Conservation (phyloP, 495 filamentous ascomycete genomes). For the Friedmanniomyces simplex region DNA sequence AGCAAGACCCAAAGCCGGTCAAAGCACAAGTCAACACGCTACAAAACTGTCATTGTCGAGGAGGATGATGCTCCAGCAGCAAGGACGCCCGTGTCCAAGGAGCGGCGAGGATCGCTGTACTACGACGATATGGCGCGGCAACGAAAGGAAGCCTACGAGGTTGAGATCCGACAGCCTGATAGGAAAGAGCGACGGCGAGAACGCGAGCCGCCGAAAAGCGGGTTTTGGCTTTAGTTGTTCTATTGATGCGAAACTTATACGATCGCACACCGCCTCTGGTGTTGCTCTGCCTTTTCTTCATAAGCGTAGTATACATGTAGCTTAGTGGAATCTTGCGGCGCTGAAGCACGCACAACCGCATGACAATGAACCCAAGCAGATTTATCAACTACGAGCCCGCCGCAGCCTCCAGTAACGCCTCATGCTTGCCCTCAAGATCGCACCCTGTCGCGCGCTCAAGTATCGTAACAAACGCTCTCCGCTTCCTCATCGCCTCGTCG, state of each 20-base stretch:
- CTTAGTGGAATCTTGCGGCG: no score
- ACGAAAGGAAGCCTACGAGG: conserved; percentile 26
- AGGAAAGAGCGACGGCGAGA: conserved; percentile 16
- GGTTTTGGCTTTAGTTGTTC: conserved; percentile 5
- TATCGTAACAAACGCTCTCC: conserved; percentile 10
- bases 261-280: no score
- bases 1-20: conserved; percentile 1
- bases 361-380: no score
- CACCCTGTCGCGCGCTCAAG: conserved; percentile 16
- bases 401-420: conserved; percentile 10
- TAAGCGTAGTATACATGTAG: no score
- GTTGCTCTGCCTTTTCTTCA: no score
- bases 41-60: conserved; percentile 11
- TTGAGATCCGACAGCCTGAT: conserved; percentile 29
- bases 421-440: conserved; percentile 17
- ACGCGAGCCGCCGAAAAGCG: conserved; percentile 18
- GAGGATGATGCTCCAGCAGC: conserved; percentile 16
- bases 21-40: conserved; percentile 1
- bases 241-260: background rate
- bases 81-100: conserved; percentile 5
- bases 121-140: conserved; percentile 23
- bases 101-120: conserved; percentile 31
- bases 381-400: background rate
- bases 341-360: no score
- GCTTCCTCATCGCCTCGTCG: conserved; percentile 12